Conservation (phyloP, 345 rosid genomes). For the Arabidopsis suecica region DNA sequence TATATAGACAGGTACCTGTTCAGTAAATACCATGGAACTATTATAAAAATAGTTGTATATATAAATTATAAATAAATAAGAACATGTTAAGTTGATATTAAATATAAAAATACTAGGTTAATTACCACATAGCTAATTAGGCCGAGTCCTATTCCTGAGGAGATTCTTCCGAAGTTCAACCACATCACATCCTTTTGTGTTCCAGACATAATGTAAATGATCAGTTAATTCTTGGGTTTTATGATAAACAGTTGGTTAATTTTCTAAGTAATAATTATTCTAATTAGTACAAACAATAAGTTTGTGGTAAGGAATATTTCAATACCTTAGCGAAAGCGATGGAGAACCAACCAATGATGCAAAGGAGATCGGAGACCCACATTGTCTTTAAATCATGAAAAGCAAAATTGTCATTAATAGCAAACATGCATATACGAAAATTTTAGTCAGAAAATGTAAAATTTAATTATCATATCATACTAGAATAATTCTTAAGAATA, state of each 20-base stretch:
- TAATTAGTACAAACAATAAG: not conserved
- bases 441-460: not conserved
- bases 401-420: not conserved
- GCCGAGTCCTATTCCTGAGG: constrained; percentile 51
- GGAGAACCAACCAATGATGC: constrained; percentile 57
- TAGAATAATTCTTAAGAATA: not conserved
- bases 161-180: constrained; percentile 51
- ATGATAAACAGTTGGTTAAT: not conserved
- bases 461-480: too few relatives aligned
- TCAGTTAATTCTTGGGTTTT: constrained; percentile 6
- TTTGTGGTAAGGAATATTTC: not conserved
- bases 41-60: not conserved
- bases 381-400: constrained; percentile 43
- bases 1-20: constrained; percentile 47
- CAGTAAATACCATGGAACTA: not conserved
- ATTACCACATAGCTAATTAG: constrained; percentile 52
- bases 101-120: not conserved
- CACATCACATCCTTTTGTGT: constrained; percentile 45
- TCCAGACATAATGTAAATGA: constrained; percentile 19
- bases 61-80: not conserved
- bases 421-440: too few relatives aligned
- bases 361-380: constrained; percentile 50
- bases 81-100: not conserved
- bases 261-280: not conserved
- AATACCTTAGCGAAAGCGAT: constrained; percentile 59